Evolutionary conservation across 768 basidiomycete species (phyloP).

Genomic region (Artomyces pyxidatus): DNA sequence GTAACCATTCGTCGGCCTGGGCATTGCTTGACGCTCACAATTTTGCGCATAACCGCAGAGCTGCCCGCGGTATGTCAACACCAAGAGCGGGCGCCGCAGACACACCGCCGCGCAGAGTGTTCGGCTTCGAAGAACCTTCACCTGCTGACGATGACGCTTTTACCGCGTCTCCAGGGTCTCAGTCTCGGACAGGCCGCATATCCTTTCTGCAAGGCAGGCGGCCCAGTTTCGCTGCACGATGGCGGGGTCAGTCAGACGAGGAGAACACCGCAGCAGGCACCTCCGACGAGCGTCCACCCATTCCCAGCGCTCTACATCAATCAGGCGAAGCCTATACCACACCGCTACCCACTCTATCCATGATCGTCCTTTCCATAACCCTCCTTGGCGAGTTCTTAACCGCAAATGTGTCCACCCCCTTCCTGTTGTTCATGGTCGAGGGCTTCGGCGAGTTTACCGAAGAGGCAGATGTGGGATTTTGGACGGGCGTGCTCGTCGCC

Average conservation of each 20-base stretch:
- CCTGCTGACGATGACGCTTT: conserved; percentile 3
- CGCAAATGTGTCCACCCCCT: conserved; percentile 89
- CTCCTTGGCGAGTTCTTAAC: conserved; percentile 94
- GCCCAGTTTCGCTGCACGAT: not conserved
- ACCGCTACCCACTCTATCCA: conserved; percentile 78
- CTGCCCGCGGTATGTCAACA: not conserved
- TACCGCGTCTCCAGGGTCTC: not conserved
- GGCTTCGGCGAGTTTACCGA: conserved; percentile 65
- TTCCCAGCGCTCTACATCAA: conserved; percentile 64
- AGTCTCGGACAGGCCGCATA: not conserved
- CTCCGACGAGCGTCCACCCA: conserved; percentile 41
- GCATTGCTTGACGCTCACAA: not conserved
- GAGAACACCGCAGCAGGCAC: conserved; percentile 7
- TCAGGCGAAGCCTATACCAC: conserved; percentile 62
- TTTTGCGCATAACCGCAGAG: not conserved
- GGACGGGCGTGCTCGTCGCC: conserved; percentile 80
- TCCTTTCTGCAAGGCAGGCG: not conserved
- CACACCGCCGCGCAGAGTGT: conserved; percentile 5
- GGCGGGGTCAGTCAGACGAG: conserved; percentile 1
- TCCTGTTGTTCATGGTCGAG: conserved; percentile 94
- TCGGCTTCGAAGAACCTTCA: conserved; percentile 3
- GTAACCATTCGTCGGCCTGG: not conserved
- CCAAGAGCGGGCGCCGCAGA: not conserved
- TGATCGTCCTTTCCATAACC: conserved; percentile 88
- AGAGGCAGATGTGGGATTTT: conserved; percentile 83